Evolutionary conservation across 306 rosid species (phyloP).

Genomic region (Oemleria cerasiformis): DNA sequence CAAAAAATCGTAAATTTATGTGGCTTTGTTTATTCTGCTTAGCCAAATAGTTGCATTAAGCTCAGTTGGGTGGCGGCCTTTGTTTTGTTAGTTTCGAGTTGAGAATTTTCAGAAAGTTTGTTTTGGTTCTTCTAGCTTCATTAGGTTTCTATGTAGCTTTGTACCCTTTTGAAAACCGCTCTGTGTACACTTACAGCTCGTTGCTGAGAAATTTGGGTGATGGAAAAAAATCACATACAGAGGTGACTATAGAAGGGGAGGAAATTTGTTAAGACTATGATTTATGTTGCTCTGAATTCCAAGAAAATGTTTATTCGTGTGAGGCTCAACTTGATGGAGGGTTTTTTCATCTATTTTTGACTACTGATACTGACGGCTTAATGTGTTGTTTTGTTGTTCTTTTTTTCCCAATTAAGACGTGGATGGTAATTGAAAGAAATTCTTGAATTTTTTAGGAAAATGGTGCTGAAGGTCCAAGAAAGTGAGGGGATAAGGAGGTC

Average conservation of each 20-base stretch:
- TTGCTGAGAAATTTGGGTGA: conserved; percentile 1
- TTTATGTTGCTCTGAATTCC: background rate
- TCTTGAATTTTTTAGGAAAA: conserved; percentile 41
- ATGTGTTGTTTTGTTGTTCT: background rate
- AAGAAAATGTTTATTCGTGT: background rate
- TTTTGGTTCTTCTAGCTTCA: background rate
- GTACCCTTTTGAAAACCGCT: background rate
- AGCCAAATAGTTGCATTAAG: conserved; percentile 1
- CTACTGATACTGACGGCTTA: background rate
- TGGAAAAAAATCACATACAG: background rate
- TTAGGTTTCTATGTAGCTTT: background rate
- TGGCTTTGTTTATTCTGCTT: background rate
- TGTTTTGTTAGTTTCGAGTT: background rate
- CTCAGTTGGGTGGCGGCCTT: conserved; percentile 12
- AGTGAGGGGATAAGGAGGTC: conserved; percentile 37
- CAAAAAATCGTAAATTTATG: background rate
- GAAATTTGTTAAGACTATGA: background rate
- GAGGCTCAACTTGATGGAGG: background rate
- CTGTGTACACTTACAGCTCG: background rate
- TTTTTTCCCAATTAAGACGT: background rate
- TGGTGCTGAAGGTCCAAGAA: conserved; percentile 53
- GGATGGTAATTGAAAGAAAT: background rate
- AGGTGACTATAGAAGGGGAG: background rate
- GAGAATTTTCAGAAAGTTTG: background rate
- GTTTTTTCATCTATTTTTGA: background rate